Conservation (phyloP, 2,329 filamentous ascomycete species). For the Falciphora oryzae region DNA sequence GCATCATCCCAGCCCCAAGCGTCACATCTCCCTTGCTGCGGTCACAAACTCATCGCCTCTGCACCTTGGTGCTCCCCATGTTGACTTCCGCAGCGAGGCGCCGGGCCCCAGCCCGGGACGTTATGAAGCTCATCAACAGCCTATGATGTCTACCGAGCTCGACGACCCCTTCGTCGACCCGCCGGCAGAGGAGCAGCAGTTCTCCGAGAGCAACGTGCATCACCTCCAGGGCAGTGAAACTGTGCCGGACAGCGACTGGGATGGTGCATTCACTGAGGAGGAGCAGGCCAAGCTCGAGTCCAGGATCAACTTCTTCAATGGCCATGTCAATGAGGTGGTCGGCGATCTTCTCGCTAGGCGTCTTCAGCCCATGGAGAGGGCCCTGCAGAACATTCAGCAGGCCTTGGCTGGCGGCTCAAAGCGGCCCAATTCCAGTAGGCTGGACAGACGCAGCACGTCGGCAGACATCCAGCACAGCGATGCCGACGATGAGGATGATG, state of each 20-base stretch:
- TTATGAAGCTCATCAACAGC: conserved; percentile 38
- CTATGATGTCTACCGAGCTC: conserved; percentile 46
- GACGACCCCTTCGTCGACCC: conserved; percentile 59
- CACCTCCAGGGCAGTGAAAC: conserved; percentile 58
- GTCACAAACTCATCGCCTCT: conserved; percentile 44
- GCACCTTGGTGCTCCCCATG: conserved; percentile 43
- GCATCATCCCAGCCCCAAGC: conserved; percentile 37
- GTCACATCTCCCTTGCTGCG: conserved; percentile 30
- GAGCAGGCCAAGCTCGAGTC: conserved; percentile 79
- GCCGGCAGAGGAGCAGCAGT: conserved; percentile 18
- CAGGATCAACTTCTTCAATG: conserved; percentile 83
- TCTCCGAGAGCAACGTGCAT: conserved; percentile 36
- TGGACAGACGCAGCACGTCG: conserved; percentile 60
- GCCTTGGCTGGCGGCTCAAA: conserved; percentile 51
- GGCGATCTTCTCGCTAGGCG: conserved; percentile 69
- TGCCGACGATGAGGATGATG: conserved; percentile 90
- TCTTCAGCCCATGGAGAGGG: conserved; percentile 74
- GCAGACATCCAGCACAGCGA: conserved; percentile 75
- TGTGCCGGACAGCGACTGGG: conserved; percentile 82
- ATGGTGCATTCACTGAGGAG: conserved; percentile 73
- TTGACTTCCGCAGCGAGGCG: conserved; percentile 55
- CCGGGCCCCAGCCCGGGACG: conserved; percentile 67
- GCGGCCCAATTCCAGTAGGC: conserved; percentile 48
- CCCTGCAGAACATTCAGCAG: conserved; percentile 70
- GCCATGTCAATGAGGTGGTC: conserved; percentile 81